These are phyloP conservation scores for Scleromitrula shiraiana DNA, from an alignment of 2,329 filamentous ascomycete species.

Conservation along the genomic window DNA sequence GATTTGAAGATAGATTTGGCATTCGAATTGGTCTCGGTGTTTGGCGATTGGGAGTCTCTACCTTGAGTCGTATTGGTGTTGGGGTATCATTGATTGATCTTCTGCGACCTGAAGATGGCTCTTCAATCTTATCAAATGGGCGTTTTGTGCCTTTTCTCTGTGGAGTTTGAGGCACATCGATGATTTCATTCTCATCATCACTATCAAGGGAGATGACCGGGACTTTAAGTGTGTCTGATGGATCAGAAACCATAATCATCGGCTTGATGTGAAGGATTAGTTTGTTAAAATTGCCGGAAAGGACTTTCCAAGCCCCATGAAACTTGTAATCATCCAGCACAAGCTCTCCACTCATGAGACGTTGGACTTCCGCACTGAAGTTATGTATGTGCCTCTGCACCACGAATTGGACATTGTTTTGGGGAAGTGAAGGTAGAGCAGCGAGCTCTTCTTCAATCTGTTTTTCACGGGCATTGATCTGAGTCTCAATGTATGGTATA, in stretches of 20 bases:
- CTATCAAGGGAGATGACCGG: conserved; percentile 12
- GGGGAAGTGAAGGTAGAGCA: conserved; percentile 57
- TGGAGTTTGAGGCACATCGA: neutral
- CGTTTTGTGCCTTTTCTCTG: neutral
- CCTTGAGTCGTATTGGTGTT: neutral
- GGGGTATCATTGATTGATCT: neutral
- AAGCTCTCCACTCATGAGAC: conserved; percentile 44
- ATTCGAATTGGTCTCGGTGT: neutral
- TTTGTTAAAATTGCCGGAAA: conserved; percentile 27
- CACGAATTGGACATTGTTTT: conserved; percentile 55
- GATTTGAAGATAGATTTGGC: neutral
- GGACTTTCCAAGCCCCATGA: conserved; percentile 32
- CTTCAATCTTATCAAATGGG: neutral
- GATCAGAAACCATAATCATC: conserved; percentile 24
- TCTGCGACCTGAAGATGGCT: neutral
- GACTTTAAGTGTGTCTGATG: neutral
- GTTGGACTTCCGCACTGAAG: conserved; percentile 47
- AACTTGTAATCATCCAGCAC: conserved; percentile 32
- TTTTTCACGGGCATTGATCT: conserved; percentile 31
- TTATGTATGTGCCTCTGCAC: conserved; percentile 51
- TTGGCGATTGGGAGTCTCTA: neutral
- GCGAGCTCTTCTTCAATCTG: conserved; percentile 47
- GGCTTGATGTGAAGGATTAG: conserved; percentile 16
- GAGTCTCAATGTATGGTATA: conserved; percentile 30
- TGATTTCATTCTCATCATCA: conserved; percentile 2